Evolutionary conservation across 1,139 yeast species (phyloP).

Genomic region (Pichia sp.): DNA sequence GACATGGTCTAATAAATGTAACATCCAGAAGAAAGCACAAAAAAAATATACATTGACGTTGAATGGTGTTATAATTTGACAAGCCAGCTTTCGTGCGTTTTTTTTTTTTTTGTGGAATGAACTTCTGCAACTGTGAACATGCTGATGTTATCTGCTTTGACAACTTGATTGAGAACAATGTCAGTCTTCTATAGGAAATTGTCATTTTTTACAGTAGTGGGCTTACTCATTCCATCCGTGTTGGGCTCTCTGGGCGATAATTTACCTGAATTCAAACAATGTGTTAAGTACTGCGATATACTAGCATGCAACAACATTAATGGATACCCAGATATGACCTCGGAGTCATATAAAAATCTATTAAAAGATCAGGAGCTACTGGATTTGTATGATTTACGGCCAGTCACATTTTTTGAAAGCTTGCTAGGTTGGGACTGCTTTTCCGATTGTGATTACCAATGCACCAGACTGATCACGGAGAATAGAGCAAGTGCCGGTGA

Average conservation of each 20-base stretch:
- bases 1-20: slow-evolving; percentile 44
- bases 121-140: too few relatives aligned
- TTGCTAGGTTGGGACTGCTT: slow-evolving; percentile 70
- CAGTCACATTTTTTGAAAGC: slow-evolving; percentile 35
- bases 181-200: too few relatives aligned
- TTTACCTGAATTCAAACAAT: slow-evolving; percentile 57
- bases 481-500: slow-evolving; percentile 38
- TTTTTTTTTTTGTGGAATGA: too few relatives aligned
- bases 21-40: too few relatives aligned
- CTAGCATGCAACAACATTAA: slow-evolving; percentile 28
- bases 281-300: slow-evolving; percentile 53
- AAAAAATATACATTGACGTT: too few relatives aligned
- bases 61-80: too few relatives aligned
- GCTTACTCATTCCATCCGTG: not conserved
- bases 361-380: slow-evolving; percentile 17
- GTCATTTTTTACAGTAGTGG: too few relatives aligned
- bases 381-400: slow-evolving; percentile 30
- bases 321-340: slow-evolving; percentile 17
- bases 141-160: too few relatives aligned
- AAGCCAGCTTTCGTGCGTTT: too few relatives aligned
- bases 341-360: slow-evolving; percentile 12
- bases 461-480: slow-evolving; percentile 68
- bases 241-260: slow-evolving; percentile 73
- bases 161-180: too few relatives aligned
- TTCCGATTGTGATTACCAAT: slow-evolving; percentile 84